A percentile compares a stretch with the other conserved stretches of the same genome.
Evolutionary conservation across 129 eudicot species (phyloP).

Genomic region (Flaveria bidentis): DNA sequence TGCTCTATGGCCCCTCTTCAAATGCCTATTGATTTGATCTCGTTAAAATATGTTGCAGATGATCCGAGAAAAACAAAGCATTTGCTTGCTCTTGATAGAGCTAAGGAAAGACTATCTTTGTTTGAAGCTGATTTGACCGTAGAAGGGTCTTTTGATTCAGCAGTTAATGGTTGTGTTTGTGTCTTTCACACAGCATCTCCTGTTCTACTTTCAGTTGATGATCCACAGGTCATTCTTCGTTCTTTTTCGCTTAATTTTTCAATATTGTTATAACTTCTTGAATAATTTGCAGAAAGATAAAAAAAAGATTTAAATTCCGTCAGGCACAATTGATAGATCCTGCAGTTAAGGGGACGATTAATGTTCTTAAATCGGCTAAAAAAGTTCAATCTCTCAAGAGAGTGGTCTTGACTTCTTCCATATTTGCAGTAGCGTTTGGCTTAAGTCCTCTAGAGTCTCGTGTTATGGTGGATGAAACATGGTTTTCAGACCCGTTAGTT

Average conservation of each 20-base stretch:
- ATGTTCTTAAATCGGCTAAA: slow-evolving; percentile 52
- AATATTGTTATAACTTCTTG: no score
- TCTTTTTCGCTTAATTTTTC: background rate
- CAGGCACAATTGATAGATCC: slow-evolving; percentile 55
- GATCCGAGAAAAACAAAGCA: no score
- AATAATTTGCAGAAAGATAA: background rate
- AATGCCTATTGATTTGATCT: slow-evolving; percentile 26
- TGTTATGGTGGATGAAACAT: slow-evolving; percentile 51
- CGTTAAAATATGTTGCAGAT: no score
- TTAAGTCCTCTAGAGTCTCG: slow-evolving; percentile 28
- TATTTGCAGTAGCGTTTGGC: slow-evolving; percentile 33
- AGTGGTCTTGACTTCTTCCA: slow-evolving; percentile 54
- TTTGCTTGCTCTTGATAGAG: no score
- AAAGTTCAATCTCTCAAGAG: slow-evolving; percentile 45
- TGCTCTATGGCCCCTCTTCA: no score
- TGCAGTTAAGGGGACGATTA: slow-evolving; percentile 63
- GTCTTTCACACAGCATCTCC: no score
- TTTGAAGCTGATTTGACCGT: no score
- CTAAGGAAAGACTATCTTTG: no score
- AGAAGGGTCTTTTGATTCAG: no score
- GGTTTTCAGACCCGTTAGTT: slow-evolving; percentile 46
- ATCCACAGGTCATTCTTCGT: slow-evolving; percentile 41
- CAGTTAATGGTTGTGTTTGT: no score
- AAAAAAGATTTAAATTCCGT: background rate
- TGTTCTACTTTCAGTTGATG: slow-evolving; percentile 25